These are phyloP conservation scores for Suillus americanus DNA, from an alignment of 768 basidiomycete species.

Conservation along the genomic window DNA sequence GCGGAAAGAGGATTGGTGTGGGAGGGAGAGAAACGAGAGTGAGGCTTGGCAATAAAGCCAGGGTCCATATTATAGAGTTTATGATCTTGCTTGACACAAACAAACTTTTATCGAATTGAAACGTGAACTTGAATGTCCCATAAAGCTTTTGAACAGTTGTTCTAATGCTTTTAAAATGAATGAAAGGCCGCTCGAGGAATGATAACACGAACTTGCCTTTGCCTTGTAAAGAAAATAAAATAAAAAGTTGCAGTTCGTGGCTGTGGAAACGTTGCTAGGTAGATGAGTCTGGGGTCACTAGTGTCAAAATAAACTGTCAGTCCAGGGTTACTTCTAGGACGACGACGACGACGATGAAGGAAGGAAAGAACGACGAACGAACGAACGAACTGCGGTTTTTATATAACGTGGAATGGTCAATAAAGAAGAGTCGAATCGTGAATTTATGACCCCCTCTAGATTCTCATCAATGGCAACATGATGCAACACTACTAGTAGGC, in stretches of 20 bases:
- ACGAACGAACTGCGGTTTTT: neutral
- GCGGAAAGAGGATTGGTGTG: slow-evolving; percentile 22
- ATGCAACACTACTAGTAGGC: neutral
- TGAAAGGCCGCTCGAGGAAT: neutral
- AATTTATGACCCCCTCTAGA: neutral
- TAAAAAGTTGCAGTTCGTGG: neutral
- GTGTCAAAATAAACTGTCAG: slow-evolving; percentile 1
- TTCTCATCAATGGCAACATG: slow-evolving; percentile 1
- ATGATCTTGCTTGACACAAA: slow-evolving; percentile 1
- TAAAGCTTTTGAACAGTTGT: neutral
- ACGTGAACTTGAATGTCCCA: slow-evolving; percentile 1
- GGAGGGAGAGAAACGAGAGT: slow-evolving; percentile 38
- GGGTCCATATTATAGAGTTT: slow-evolving; percentile 24
- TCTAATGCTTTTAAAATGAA: neutral
- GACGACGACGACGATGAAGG: neutral
- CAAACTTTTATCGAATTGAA: neutral
- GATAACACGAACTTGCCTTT: neutral
- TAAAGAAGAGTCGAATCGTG: neutral
- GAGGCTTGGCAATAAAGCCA: slow-evolving; percentile 32
- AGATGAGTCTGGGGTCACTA: slow-evolving; percentile 1
- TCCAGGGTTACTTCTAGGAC: neutral
- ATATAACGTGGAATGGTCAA: neutral
- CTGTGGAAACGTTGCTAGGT: slow-evolving; percentile 5
- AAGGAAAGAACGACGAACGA: neutral
- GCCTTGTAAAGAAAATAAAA: neutral